Evolutionary conservation across 2,329 filamentous ascomycete species (phyloP), one percentile per base, ranked within the genome.

Genomic region (Seiridium unicorne): DNA sequence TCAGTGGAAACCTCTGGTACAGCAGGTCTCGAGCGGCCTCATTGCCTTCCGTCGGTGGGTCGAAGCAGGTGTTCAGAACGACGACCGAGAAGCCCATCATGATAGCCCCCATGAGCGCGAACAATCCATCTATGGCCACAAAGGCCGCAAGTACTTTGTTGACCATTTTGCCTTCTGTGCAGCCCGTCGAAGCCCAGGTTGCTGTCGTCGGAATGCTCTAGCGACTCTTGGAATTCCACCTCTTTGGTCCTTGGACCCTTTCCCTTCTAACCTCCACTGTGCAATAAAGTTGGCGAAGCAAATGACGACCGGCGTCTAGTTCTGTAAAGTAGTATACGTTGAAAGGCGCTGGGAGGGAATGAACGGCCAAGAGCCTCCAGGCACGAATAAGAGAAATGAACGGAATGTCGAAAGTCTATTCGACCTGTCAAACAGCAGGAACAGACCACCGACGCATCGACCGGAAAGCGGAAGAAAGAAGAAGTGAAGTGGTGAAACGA

Each of bases 31-130:
- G 76, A 36, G 81, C 81, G 35, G 80, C 82, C 60, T 82, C 74
- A 59, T 72, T 68, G 58, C 84, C 84, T 48, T 80, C 74, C 3
- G 66, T 69, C 38, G 82, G 76, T 10, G 64, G 55, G 62, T 81
- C 70, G 70, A 76, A 73, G 70, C 77, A 75, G 60, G 76, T 73
- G 62, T 77, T 80, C 66, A 76, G 74, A 64, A 83, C 81, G 66
- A 85, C 75, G 70, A 86, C 70, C 57, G 78, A 81, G 72, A 86
- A 86, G 60, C 77, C 82, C 62, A 87, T 73, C 70, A 83, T 79
- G 69, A 86, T 72, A 65, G 80, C 77, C 59, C 84, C 84, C 62
- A 82, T 81, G 59, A 75, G 68, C 64, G 82, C 77, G 71, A 86
- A 86, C 65, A 86, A 71, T 59, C 75, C 62, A 69, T 84, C 81